Base-by-base conservation (phyloP, 805 yeast genomes). In the Wickerhamiella brachini region DNA sequence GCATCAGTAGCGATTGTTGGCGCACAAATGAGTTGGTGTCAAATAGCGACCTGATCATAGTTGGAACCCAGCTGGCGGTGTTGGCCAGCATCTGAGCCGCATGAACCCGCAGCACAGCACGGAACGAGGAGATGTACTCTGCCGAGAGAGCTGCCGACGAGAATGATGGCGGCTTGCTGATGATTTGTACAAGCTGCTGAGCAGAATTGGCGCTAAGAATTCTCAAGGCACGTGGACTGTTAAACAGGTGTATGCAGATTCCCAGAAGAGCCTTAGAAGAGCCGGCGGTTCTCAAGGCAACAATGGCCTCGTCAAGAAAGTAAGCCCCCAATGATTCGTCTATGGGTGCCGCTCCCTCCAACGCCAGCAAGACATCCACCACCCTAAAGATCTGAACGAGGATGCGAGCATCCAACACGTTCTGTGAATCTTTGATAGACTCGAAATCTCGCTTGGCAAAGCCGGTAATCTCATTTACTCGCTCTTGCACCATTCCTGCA, bases 321-420 rank as follows among this genome's bases (percentile, higher is more conserved):
- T 39, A 52, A 13, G 34, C 22, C 21, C 49, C 52, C 4, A 37
- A 21, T 2, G 21, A 29, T 13, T 45, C 43, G 18, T 44, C 39
- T 18, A 49, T 37, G 5, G 29, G 24, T 1, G 48, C 20, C 1
- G 47, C 22, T 18, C 41, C 48, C 5, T 49, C 44, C 1, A 34
- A 17, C 15, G 48, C 18, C 49, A 57, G 52, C n/a, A 56, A 3
- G 3, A 23, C 31, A 29, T 58, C 59, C 7, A 54, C 54, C 5
- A 48, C 51, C 6, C 55, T 49, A 44, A 56, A 51, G 8, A 56
- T 51, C 42, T 58, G 61, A 20, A 55, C 54, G 10, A 53, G 37
- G 4, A 52, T 51, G 21, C 59, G 52, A 4, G 48, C 23, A 13
- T 52, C 53, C 13, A 55, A 53, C 9, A 56, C 56, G 21, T 53